Base-by-base conservation (phyloP, 2,329 filamentous ascomycete species). In the Colletotrichum limetticola region DNA sequence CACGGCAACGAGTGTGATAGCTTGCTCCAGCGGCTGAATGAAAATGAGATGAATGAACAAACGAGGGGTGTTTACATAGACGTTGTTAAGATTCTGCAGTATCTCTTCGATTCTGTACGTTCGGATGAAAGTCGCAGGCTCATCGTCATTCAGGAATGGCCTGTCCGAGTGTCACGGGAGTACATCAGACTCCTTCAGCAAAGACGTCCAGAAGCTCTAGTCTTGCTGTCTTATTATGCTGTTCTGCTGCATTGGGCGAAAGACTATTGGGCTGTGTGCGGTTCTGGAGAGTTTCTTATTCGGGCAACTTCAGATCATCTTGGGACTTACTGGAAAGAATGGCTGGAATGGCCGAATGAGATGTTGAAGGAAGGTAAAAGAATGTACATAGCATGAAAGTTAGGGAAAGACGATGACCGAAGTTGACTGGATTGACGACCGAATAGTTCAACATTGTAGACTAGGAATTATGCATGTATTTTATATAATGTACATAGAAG, bases 221-320 rank as follows among this genome's bases (percentile, higher is more conserved):
- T 83, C 16, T 78, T 86, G 19, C 78, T 86, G 5, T 84, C 83
- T 2, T 82, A 86, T 72, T 86, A 83, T 72, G 81, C 81, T 0
- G 82, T 86, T 9, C 70, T 85, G 4, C 64, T 85, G 22, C 80
- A 85, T 74, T 72, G 74, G 1, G 77, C 76, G n/a, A 77, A 77
- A 7, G 71, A 79, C 9, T 77, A 76, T 37, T 85, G 84, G 83
- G 59, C 77, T 5, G 79, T 83, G 61, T 77, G 76, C 2, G 64
- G 74, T 11, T 68, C 76, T 0, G 78, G 79, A 1, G 62, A 60
- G 4, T 76, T 76, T 16, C 67, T 80, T 2, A 76, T 80, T 5
- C 57, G 62, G 26, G 71, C 73, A 6, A 75, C 78, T 30, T 66
- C 68, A 9, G 56, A 37, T 3, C 72, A 75, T 32, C 74, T 79